Evolutionary conservation across 768 basidiomycete species (phyloP), one percentile per base, ranked within the genome.

Genomic region (Hortiboletus campestris): DNA sequence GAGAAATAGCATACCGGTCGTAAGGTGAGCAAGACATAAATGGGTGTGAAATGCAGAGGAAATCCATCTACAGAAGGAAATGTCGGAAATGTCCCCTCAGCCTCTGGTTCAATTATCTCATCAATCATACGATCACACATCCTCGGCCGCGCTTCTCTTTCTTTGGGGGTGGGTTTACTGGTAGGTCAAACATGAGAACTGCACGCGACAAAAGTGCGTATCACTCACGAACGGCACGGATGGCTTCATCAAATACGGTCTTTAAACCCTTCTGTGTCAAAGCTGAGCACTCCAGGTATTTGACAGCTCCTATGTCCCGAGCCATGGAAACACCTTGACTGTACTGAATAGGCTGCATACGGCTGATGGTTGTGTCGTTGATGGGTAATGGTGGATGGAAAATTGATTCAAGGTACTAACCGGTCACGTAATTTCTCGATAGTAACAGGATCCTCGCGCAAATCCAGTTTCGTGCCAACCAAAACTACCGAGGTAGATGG

Each of bases 201-300:
- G 36, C 34, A 50, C 49, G 44, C 29, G 10, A 38, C 9, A 34
- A 60, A 42, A 29, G 43, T 35, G 41, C 41, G 7, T 13, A 49
- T 36, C 35, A 88, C 91, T 84, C 72, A 94, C 91, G 78, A 64
- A 98, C 96, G 53, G 94, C 93, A 51, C 97, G 85, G 66, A 99
- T 98, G 41, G 97, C 97, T 75, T 98, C 97, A 72, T 98, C 97
- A 70, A 99, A 99, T 42, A 99, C 97, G 55, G 89, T 95, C 84
- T 99, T 99, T 69, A 99, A 78, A 16, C 96, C 96, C 76, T 98
- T 97, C 80, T 98, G 97, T 45, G 96, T 98, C 67, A 96, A 77
- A 34, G 95, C 94, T 29, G 94, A 96, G 73, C 94, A 97, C 73
- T 97, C 94, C 55, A 97, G 77, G 67, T 97, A 97, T 75, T 95